These are phyloP conservation scores for Tolypocladium album DNA, from an alignment of 2,329 filamentous ascomycete species.

Conservation along the genomic window DNA sequence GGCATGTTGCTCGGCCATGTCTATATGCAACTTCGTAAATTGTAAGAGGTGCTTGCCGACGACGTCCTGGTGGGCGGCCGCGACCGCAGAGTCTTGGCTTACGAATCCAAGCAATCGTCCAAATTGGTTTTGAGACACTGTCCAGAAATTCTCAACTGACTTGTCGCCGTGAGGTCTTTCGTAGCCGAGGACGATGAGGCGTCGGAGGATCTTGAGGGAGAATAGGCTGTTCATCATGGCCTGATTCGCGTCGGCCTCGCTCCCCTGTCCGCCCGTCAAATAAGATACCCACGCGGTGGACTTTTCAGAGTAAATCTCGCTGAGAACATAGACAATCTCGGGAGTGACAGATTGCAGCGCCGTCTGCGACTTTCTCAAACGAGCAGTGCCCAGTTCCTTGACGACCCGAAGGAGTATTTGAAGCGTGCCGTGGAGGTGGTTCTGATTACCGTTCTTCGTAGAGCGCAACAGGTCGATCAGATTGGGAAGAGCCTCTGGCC, in stretches of 20 bases:
- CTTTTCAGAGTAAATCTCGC: slow-evolving; percentile 66
- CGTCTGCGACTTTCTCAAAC: slow-evolving; percentile 63
- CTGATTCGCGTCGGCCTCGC: slow-evolving; percentile 47
- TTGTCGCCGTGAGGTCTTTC: slow-evolving; percentile 72
- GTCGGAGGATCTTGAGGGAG: slow-evolving; percentile 68
- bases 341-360: slow-evolving; percentile 70
- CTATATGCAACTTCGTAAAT: slow-evolving; percentile 81
- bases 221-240: slow-evolving; percentile 68
- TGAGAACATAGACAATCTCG: slow-evolving; percentile 72
- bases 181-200: slow-evolving; percentile 71
- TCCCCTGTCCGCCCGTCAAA: slow-evolving; percentile 45
- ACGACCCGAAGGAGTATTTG: slow-evolving; percentile 74
- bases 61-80: slow-evolving; percentile 44
- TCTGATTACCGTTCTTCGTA: slow-evolving; percentile 39
- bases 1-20: slow-evolving; percentile 71
- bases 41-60: slow-evolving; percentile 84
- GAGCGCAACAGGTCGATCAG: slow-evolving; percentile 54
- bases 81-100: slow-evolving; percentile 41
- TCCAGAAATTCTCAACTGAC: slow-evolving; percentile 73
- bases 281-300: slow-evolving; percentile 58
- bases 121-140: slow-evolving; percentile 64
- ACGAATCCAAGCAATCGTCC: slow-evolving; percentile 61
- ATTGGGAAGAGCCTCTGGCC: slow-evolving; percentile 54
- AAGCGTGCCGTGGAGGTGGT: slow-evolving; percentile 61
- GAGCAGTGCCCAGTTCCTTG: slow-evolving; percentile 79